These are phyloP conservation scores for Dendrobium huoshanense DNA, from an alignment of 106 monocot genomes.

Conservation along the genomic window DNA sequence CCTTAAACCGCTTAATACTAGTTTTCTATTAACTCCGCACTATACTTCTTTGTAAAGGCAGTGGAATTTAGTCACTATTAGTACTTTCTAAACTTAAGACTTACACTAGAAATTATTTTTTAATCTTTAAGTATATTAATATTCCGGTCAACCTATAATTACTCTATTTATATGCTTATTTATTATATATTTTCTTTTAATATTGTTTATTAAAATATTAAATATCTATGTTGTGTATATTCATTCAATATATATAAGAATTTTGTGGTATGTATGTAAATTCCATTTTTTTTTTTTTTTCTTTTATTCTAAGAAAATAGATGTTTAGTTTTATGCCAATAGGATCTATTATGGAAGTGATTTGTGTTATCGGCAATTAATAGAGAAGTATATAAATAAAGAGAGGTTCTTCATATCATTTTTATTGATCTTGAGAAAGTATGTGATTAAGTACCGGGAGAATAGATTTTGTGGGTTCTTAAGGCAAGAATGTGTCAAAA, in stretches of 20 bases:
- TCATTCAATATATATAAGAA: neutral
- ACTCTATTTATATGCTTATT: neutral
- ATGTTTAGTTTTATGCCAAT: neutral
- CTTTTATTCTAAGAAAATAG: neutral
- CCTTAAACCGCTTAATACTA: neutral
- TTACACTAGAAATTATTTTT: neutral
- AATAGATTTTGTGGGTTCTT: no score
- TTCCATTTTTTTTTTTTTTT: neutral
- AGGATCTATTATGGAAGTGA: no score
- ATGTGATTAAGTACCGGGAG: no score
- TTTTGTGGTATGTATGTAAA: no score
- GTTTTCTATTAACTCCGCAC: neutral
- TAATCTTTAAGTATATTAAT: neutral
- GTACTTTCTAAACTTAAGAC: neutral
- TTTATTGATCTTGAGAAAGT: no score
- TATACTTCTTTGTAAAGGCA: neutral
- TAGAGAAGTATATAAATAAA: no score
- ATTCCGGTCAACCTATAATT: neutral
- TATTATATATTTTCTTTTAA: neutral
- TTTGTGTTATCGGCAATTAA: no score
- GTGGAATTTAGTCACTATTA: neutral
- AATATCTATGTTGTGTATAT: neutral
- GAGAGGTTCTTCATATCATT: no score
- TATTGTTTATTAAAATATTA: neutral
- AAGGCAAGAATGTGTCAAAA: no score